Evolutionary conservation across 2,329 filamentous ascomycete genomes (phyloP), one percentile per base, ranked within the genome.

Genomic region (Bipolaris victoriae): DNA sequence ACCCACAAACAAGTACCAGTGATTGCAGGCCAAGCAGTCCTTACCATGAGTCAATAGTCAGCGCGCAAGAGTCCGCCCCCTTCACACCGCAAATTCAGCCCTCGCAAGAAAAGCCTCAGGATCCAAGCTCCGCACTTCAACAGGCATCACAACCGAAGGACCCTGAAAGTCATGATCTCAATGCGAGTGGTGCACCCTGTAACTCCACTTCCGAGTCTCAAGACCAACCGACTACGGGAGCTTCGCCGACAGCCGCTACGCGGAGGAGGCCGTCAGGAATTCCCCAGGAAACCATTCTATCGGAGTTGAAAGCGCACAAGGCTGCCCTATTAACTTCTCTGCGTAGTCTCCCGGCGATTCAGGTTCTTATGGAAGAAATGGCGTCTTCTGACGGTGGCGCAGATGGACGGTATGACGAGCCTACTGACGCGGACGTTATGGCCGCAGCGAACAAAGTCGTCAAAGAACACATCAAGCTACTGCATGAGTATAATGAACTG

Each of bases 401-500:
- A 20, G 49, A 54, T 6, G 50, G 60, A 16, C 47, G 56, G 5
- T 50, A 58, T 47, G 65, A 64, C 56, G 76, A 67, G 40, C 64
- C 69, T 33, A 70, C 69, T 11, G 67, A 73, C 3, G 60, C 57
- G n/a, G 70, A 74, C 7, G 57, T 77, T 4, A 70, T 78, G 60
- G 73, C 63, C 13, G 78, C 80, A 10, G 80, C 85, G 0, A 78
- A 83, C 39, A 75, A 77, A 18, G 83, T 85, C 9, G 84, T 89
- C 49, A 83, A 86, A 52, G 77, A 78, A 31, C 88, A 90, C 70
- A 90, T 90, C 67, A 81, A 81, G 57, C 78, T 88, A 3, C 78
- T 91, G 31, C 87, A 90, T 62, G 79, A 84, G 55, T 91, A 90
- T 76, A 91, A 91, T 66, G 88, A 90, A 71, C 85, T 90, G 65